Conservation (phyloP, 495 filamentous ascomycete species). For the Podospora sp. region DNA sequence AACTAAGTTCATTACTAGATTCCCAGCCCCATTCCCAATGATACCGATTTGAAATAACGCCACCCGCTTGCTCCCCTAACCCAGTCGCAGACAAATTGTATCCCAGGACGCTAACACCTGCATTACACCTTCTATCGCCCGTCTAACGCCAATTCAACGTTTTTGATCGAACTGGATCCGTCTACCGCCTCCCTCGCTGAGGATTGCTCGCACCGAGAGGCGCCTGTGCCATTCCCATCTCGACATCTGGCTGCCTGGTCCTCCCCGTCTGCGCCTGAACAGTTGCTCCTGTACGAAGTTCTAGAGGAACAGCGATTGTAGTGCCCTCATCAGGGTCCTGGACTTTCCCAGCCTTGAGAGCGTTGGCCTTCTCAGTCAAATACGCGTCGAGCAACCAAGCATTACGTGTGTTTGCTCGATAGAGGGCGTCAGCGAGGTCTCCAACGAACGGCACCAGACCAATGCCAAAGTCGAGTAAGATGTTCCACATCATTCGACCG, state of each 20-base stretch:
- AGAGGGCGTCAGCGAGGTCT: conserved; percentile 70
- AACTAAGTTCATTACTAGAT: neutral
- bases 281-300: neutral
- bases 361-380: conserved; percentile 61
- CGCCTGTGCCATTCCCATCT: conserved; percentile 4
- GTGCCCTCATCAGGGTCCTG: conserved; percentile 29
- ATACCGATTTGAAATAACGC: neutral
- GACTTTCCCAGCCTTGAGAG: conserved; percentile 43
- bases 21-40: neutral
- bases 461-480: conserved; percentile 75
- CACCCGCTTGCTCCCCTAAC: neutral
- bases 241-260: conserved; percentile 6
- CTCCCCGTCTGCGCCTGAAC: neutral
- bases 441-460: conserved; percentile 86
- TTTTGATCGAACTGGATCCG: neutral
- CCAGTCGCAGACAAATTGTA: neutral
- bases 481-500: conserved; percentile 73
- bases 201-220: conserved; percentile 1
- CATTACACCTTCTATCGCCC: no score
- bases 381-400: conserved; percentile 73
- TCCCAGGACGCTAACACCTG: neutral
- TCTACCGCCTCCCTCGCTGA: neutral
- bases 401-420: conserved; percentile 74
- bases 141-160: neutral
- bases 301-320: neutral